A percentile compares a stretch with the other conserved stretches of the same genome.
These are phyloP conservation scores for Prunus persica DNA, from an alignment of 306 rosid genomes.

Conservation along the genomic window DNA sequence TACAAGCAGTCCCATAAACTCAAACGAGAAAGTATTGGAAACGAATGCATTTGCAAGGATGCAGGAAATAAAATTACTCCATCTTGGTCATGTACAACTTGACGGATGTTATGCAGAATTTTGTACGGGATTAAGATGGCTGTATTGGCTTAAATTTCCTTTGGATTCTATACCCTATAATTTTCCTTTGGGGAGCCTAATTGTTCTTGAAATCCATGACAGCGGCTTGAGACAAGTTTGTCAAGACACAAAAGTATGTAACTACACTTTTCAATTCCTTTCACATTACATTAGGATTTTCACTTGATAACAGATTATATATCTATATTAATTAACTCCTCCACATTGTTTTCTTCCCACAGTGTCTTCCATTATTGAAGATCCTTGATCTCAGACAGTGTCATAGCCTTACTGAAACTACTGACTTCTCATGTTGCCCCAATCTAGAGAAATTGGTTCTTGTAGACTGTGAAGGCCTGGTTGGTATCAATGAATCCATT, in stretches of 20 bases:
- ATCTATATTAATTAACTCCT: background rate
- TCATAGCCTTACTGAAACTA: background rate
- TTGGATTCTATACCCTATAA: background rate
- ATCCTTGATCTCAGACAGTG: slow-evolving; percentile 14
- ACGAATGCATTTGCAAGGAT: background rate
- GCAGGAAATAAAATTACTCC: background rate
- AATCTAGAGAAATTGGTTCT: slow-evolving; percentile 12
- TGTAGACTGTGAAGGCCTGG: background rate
- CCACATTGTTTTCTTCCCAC: background rate
- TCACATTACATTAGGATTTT: background rate
- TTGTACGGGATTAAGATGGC: background rate
- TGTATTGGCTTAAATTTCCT: slow-evolving; percentile 8
- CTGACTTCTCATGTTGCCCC: slow-evolving; percentile 9
- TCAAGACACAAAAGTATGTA: background rate
- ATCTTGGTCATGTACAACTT: background rate
- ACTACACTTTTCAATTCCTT: background rate
- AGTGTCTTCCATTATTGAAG: slow-evolving; percentile 1
- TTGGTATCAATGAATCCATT: slow-evolving; percentile 11
- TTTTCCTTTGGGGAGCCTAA: background rate
- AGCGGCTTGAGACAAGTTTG: background rate
- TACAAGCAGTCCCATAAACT: too few species aligned
- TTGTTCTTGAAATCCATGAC: slow-evolving; percentile 7
- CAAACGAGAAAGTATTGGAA: background rate
- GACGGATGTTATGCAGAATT: background rate
- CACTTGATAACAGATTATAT: background rate